Conservation (phyloP, 2,329 filamentous ascomycete species). For the Xylariaceae sp. region DNA sequence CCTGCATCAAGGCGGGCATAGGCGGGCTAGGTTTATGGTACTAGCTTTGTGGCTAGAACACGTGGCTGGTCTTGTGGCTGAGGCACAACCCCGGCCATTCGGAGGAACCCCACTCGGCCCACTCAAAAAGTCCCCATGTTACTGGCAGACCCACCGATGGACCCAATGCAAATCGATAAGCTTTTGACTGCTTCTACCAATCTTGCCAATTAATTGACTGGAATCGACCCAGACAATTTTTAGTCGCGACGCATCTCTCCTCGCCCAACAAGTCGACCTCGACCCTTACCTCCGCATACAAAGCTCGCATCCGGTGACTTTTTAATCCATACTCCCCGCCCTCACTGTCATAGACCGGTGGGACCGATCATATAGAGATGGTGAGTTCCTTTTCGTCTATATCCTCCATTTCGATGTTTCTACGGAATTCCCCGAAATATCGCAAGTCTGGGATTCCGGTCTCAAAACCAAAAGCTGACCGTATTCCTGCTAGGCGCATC, state of each 20-base stretch:
- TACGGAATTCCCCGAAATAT: not conserved
- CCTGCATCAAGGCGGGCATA: constrained; percentile 24
- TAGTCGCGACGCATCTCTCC: constrained; percentile 34
- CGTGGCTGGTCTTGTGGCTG: too few species aligned
- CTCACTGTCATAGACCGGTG: not conserved
- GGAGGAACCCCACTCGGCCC: too few species aligned
- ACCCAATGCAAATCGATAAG: constrained; percentile 24
- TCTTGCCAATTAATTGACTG: not conserved
- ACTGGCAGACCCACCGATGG: constrained; percentile 8
- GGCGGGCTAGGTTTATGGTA: too few species aligned
- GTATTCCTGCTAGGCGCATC: constrained; percentile 74
- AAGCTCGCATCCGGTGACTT: not conserved
- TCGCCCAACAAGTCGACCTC: constrained; percentile 13
- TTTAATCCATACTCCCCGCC: not conserved
- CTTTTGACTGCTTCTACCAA: not conserved
- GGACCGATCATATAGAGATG: constrained; percentile 14
- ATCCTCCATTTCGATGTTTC: not conserved
- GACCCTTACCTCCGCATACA: not conserved
- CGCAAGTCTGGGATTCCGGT: not conserved
- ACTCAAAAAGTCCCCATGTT: not conserved
- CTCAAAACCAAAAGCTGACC: constrained; percentile 5
- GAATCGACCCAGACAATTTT: constrained; percentile 32
- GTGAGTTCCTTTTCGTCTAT: constrained; percentile 13
- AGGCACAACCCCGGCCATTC: too few species aligned
- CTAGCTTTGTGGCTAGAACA: too few species aligned